Evolutionary conservation across 106 monocot genomes (phyloP), one percentile per base, ranked within the genome.

Genomic region (Dendrobium catenatum): DNA sequence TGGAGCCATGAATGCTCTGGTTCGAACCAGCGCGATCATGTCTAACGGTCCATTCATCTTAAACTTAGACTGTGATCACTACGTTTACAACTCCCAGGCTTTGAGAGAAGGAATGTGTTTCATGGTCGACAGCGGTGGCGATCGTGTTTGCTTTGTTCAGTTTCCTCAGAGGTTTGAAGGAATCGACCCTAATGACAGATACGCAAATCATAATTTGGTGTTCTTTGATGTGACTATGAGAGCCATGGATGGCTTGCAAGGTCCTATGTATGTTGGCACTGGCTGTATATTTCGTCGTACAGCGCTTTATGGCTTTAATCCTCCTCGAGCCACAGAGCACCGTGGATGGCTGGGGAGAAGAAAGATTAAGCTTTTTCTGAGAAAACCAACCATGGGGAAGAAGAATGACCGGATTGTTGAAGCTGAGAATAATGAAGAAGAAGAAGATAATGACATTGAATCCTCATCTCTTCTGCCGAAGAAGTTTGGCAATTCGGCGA

Each of bases 161-260:
- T 99, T 99, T 78, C 99, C 95, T 0, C 99, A 99, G 86, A 77
- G 99, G 68, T 99, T 99, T 26, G 99, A 99, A 51, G 99, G 99
- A 3, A 88, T 99, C 55, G 95, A 99, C 54, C 99, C 95, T 1
- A 91, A 64, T 76, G 99, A 99, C 81, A 80, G 99, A 0, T 99
- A 99, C 29, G 99, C 99, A 0, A 99, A 99, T 78, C 99, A 99
- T 80, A 99, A 99, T 77, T 55, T 95, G 68, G 99, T 99, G 9
- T 99, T 99, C 85, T 99, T 99, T 37, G 99, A 99, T 24, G 99
- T 99, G 7, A 84, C 84, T 31, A 99, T 99, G 99, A 73, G 99
- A 16, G 99, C 99, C 37, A 91, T 99, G 89, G 99, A 99, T 54
- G 99, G 99, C 29, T 79, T 99, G 66, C 99, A 99, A 58, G 99